These are phyloP conservation scores for Chlamydomonas eustigma DNA, from an alignment of 139 green algal species.

Conservation along the genomic window DNA sequence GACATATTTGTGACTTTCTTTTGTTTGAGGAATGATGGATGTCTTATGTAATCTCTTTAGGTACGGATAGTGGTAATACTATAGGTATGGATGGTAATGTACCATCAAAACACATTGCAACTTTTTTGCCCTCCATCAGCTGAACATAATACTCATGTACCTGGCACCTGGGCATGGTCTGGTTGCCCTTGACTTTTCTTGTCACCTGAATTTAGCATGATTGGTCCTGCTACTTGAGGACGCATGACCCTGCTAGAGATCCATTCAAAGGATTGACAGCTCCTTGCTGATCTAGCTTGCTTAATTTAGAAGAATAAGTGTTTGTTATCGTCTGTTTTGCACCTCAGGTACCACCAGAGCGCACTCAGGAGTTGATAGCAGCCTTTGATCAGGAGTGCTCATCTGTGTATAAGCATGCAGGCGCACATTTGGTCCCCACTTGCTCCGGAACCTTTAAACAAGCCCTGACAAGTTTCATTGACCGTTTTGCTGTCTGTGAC, in stretches of 20 bases:
- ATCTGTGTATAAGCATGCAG: neutral
- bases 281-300: neutral
- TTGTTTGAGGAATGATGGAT: neutral
- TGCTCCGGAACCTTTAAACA: slow-evolving; percentile 4
- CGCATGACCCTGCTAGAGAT: neutral
- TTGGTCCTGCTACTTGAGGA: neutral
- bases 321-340: neutral
- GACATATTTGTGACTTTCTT: too few relatives aligned
- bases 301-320: neutral
- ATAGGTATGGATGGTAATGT: too few relatives aligned
- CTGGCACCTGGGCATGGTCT: neutral
- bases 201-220: neutral
- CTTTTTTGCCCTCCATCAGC: too few relatives aligned
- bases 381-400: neutral
- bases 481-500: neutral
- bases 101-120: too few relatives aligned
- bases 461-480: neutral
- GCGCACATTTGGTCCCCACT: neutral
- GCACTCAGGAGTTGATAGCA: neutral
- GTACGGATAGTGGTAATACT: neutral
- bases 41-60: neutral
- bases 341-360: neutral
- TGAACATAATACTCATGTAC: too few relatives aligned
- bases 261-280: too few relatives aligned
- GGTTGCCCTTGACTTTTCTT: neutral